Percentiles rank a stretch among this genome's conserved stretches.
Evolutionary conservation across 768 basidiomycete species (phyloP).

Genomic region (Psilocybe sp.): DNA sequence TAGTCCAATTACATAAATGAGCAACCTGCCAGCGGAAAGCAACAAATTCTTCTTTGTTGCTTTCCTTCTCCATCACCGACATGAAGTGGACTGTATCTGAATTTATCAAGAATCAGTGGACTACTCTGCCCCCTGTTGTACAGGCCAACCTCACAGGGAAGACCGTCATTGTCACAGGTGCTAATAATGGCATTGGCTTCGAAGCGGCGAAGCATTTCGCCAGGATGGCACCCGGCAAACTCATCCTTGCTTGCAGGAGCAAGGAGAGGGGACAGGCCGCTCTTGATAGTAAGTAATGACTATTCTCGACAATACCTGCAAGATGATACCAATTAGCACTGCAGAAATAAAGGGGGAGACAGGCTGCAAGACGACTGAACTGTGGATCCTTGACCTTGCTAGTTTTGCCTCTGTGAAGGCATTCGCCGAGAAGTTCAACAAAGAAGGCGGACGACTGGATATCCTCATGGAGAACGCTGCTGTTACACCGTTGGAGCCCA

Average conservation of each 20-base stretch:
- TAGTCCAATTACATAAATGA: no score
- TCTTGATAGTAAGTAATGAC: constrained; percentile 26
- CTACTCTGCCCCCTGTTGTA: constrained; percentile 25
- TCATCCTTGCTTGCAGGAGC: constrained; percentile 37
- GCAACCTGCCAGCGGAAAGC: no score
- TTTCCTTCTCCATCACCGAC: no score
- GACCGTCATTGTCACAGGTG: constrained; percentile 44
- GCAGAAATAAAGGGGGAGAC: constrained; percentile 28
- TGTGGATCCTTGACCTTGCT: constrained; percentile 38
- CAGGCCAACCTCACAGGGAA: constrained; percentile 38
- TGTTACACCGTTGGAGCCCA: constrained; percentile 2
- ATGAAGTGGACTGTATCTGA: no score
- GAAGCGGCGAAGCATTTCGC: constrained; percentile 47
- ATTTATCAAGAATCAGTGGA: no score
- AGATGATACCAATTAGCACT: background rate
- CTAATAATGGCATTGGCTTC: constrained; percentile 49
- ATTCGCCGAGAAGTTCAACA: constrained; percentile 33
- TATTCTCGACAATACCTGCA: no score
- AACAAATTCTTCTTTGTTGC: no score
- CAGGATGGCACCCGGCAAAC: constrained; percentile 34
- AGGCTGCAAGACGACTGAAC: constrained; percentile 29
- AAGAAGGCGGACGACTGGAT: constrained; percentile 33
- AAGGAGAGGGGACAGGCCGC: constrained; percentile 31
- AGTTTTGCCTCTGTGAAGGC: constrained; percentile 35
- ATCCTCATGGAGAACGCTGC: constrained; percentile 46